Evolutionary conservation across 495 filamentous ascomycete species (phyloP), one percentile per base, ranked within the genome.

Genomic region (Podospora fimiseda): DNA sequence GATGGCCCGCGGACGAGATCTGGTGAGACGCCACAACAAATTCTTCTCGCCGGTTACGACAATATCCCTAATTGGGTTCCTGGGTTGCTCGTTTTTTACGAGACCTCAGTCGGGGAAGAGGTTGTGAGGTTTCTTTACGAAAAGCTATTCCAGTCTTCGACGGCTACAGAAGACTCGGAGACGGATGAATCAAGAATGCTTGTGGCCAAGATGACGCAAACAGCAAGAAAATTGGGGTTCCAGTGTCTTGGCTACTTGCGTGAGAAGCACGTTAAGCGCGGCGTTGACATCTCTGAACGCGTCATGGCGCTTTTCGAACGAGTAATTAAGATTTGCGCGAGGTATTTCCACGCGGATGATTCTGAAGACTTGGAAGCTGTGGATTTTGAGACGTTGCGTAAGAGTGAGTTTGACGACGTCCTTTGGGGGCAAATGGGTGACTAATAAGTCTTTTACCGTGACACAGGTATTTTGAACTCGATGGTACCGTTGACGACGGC

Each of bases 1-100:
- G 64, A 70, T 27, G 53, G 55, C 1, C 48, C 48, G 0, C 56
- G 54, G 7, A 46, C 60, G 20, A 49, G 48, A 38, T 53, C 57
- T 1, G 58, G 50, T 14, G 62, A 72, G 37, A 39, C 44, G 11
- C 48, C 20, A 14, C 56, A 66, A 14, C 56, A 57, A 1, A 64
- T 73, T 21, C 51, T 59, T 15, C 4, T 67, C 15, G 48, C 59
- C 13, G 53, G 65, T 9, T 68, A 84, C n/a, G 71, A 80, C 7
- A 73, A 69, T 15, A 65, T 89, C 9, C 74, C 78, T 0, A 66
- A 76, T 30, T 90, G 86, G 84, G 83, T 74, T 1, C 88, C 88
- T 7, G 76, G 81, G 2, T 61, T 93, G 21, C 73, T 90, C 16
- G 78, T 79, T 41, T 86, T 84, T 57, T 75, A 69, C 15, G 84